Evolutionary conservation across 495 filamentous ascomycete species (phyloP).

Genomic region (Cenococcum geophilum): DNA sequence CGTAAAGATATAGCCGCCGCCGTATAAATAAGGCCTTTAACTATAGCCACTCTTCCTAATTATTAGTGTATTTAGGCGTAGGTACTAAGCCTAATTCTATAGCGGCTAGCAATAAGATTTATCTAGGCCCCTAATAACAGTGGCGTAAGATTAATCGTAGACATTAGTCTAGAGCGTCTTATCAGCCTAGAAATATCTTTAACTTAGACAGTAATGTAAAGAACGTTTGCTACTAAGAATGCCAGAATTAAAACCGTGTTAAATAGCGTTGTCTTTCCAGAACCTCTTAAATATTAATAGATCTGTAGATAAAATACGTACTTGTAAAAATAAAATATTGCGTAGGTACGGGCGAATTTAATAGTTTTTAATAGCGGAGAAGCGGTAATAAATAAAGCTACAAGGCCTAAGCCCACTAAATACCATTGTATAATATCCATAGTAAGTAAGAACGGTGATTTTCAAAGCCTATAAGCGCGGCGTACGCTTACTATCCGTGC

Average conservation of each 20-base stretch:
- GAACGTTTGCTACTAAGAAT: background rate
- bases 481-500: background rate
- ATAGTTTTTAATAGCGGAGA: background rate
- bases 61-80: slow-evolving; percentile 1
- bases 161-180: background rate
- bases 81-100: background rate
- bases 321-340: slow-evolving; percentile 6
- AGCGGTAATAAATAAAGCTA: background rate
- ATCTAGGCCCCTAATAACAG: background rate
- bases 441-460: background rate
- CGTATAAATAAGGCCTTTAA: background rate
- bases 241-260: background rate
- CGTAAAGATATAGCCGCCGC: background rate
- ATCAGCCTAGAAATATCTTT: background rate
- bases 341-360: background rate
- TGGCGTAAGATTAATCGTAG: background rate
- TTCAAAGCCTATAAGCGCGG: background rate
- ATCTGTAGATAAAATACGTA: slow-evolving; percentile 6
- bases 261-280: background rate
- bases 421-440: background rate
- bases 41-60: slow-evolving; percentile 4
- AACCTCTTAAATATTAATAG: slow-evolving; percentile 4
- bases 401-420: background rate
- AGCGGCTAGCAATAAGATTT: background rate
- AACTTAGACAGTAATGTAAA: background rate